Base-by-base conservation (phyloP, 192 early-diverging fungal species). In the Coemansia sp. region DNA sequence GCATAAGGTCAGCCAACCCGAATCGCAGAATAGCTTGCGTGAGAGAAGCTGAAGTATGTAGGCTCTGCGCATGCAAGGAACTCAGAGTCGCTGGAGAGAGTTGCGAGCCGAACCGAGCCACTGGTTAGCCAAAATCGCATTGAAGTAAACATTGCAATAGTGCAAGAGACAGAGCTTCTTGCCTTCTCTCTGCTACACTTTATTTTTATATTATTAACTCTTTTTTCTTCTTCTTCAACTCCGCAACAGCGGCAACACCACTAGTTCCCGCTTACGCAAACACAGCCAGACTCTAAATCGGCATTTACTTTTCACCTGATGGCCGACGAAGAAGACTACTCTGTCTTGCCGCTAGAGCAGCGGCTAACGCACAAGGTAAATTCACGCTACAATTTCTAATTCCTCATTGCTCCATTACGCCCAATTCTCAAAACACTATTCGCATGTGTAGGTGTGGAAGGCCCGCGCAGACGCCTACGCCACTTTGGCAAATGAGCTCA, bases 381-480 rank as follows among this genome's bases (percentile, higher is more conserved):
- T 34, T 60, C 29, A 0, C 27, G n/a, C 33, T 29, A 38, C 6
- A 42, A n/a, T 61, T 40, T 31, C 40, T 31, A 40, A 1, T 54
- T 59, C 27, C 34, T n/a, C 31, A 8, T 34, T 60, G 9, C 11
- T 60, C 31, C 12, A 34, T 34, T 31, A 33, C 16, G 3, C 7
- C 31, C 29, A 43, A 70, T 62, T 70, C 6, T 27, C 59, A 18
- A 61, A 60, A 31, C 33, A 44, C 24, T 22, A 72, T 41, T 43
- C n/a, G 12, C 38, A 3, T 3, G 55, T n/a, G 5, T 76, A 97
- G 97, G 81, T 89, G 41, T 99, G 97, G 97, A 98, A 99, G 78
- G 96, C 93, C 36, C 91, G 97, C 61, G 80, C 91, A 54, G 87
- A 80, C 47, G 97, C 91, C 8, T 99, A 95, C 75, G 90, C 90